A percentile compares a stretch with the other conserved stretches of the same genome.
These are phyloP conservation scores for Talinum fruticosum DNA, from an alignment of 148 eudicot species.

Conservation along the genomic window DNA sequence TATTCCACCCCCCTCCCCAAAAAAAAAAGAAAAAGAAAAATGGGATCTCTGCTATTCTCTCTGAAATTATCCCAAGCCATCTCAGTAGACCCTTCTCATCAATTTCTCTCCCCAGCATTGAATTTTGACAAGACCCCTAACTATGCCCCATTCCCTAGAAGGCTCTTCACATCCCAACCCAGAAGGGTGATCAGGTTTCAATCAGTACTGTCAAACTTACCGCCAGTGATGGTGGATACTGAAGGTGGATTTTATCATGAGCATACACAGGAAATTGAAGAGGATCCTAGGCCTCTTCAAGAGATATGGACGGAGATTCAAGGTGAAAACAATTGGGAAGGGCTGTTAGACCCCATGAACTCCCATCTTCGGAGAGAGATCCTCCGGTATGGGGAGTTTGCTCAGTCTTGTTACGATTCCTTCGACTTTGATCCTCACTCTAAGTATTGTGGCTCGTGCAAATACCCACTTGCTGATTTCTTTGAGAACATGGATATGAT, in stretches of 20 bases:
- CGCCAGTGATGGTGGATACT: background rate
- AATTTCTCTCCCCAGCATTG: background rate
- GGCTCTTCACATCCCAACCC: background rate
- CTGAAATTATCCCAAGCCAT: background rate
- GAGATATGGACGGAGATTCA: conserved; percentile 68
- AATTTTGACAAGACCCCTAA: background rate
- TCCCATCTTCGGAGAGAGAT: conserved; percentile 59
- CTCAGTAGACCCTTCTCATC: background rate
- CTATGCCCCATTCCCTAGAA: conserved; percentile 2
- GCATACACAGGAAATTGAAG: conserved; percentile 7
- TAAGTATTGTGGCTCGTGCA: conserved; percentile 85
- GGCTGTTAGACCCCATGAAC: conserved; percentile 70
- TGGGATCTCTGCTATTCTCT: conserved; percentile 1
- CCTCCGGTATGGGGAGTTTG: conserved; percentile 76
- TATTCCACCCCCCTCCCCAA: too few species aligned
- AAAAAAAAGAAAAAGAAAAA: too few species aligned
- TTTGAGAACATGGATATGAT: conserved; percentile 57
- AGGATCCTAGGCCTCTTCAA: conserved; percentile 39
- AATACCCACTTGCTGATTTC: conserved; percentile 50
- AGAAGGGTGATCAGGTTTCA: background rate
- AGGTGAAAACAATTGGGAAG: conserved; percentile 63
- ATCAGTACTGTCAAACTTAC: background rate
- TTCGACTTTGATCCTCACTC: conserved; percentile 88
- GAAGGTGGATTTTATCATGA: conserved; percentile 14
- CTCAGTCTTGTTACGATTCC: conserved; percentile 81